Evolutionary conservation across 2,329 filamentous ascomycete genomes (phyloP), one percentile per base, ranked within the genome.

Genomic region (Pseudocercospora musae): DNA sequence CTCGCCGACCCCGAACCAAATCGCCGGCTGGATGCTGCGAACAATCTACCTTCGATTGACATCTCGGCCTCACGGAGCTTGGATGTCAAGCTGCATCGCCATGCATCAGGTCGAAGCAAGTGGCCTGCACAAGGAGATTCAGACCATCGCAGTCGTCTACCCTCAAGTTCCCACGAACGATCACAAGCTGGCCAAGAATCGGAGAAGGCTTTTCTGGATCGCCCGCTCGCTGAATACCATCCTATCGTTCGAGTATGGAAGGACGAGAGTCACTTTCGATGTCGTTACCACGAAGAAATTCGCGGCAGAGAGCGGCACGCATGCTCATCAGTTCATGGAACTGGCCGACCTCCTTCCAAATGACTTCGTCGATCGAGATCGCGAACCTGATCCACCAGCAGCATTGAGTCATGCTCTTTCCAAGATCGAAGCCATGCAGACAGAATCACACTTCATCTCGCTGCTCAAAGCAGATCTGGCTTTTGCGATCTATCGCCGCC

Each of bases 101-200:
- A 84, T 87, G 82, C 84, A 87, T 65, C 78, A 86, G 64, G 76
- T 83, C 2, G 85, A 86, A 68, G 83, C 84, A 3, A 80, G 80
- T 4, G 79, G 80, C 0, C 62, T 84, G 5, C 80, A 82, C 44
- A 76, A 74, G 13, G 81, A 82, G 58, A 72, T 74, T 57, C 69
- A 72, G 57, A 73, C 72, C 11, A 74, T 73, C 29, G 72, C 71
- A 21, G 71, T 73, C 2, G 72, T 74, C n/a, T 73, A 74, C 52
- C 74, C n/a, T 11, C 50, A 63, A 37, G 64, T 70, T 0, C 70
- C 70, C 1, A 68, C 68, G 2, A 68, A 66, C 6, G 73, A 75
- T 54, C 70, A 73, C 60, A 73, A 72, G 33, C 63, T 75, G 1
- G 71, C 69, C 0, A 74, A 73, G 60, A 66, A 64, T 15, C 59